phyloP scores from a whole-genome alignment of 306 rosid genomes.

The Cicer pinnatifidum region DNA sequence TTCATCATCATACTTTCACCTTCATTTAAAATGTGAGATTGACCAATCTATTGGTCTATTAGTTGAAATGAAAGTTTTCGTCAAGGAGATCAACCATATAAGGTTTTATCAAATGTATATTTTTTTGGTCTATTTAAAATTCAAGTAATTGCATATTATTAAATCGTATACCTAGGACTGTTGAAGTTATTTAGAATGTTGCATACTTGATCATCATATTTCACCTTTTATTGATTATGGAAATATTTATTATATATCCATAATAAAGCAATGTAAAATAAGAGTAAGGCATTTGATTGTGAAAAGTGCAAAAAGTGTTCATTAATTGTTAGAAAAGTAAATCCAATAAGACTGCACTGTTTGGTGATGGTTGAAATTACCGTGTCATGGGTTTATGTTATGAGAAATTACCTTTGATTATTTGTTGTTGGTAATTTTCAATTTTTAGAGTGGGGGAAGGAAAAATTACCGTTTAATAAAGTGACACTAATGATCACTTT shows the following conservation, averaged over 20 bases:
- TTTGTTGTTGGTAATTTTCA: constrained; percentile 11
- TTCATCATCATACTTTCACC: neutral
- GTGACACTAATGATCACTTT: too few relatives aligned
- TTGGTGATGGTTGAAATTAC: constrained; percentile 12
- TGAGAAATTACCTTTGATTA: constrained; percentile 8
- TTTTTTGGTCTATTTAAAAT: neutral
- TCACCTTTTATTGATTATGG: neutral
- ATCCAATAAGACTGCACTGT: constrained; percentile 9
- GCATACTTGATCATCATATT: neutral
- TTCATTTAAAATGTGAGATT: neutral
- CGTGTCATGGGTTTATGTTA: constrained; percentile 15
- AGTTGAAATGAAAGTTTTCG: neutral
- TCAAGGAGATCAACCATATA: neutral
- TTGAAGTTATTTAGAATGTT: neutral
- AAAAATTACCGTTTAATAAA: too few relatives aligned
- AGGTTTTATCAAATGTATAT: too few relatives aligned
- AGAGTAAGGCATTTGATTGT: neutral
- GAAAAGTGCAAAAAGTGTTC: neutral
- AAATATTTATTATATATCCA: neutral
- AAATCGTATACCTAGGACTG: neutral
- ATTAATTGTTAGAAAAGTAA: neutral
- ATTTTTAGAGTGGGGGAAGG: too few relatives aligned
- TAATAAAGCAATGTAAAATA: neutral
- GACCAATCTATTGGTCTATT: neutral
- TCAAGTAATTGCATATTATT: neutral